A percentile compares a stretch with the other conserved stretches of the same genome.
Evolutionary conservation across 2,329 filamentous ascomycete species (phyloP).

Genomic region (Cercospora sesami): DNA sequence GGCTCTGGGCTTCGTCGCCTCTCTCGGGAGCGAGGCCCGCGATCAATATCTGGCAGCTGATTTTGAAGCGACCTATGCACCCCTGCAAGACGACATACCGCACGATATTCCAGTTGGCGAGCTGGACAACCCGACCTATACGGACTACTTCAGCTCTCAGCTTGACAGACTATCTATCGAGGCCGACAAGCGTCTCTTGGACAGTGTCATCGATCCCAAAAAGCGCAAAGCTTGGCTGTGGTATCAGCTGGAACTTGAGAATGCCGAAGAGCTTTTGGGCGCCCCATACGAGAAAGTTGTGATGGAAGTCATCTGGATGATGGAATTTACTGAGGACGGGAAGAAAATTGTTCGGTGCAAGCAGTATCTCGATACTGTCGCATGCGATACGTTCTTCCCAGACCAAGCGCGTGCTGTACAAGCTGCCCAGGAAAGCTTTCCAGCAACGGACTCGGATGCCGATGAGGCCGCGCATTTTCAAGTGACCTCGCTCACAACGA

Average conservation of each 20-base stretch:
- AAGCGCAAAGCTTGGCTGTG: conserved; percentile 14
- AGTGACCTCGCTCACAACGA: neutral
- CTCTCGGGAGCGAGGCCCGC: neutral
- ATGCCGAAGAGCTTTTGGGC: neutral
- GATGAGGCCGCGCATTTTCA: neutral
- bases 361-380: conserved; percentile 13
- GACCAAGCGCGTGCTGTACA: neutral
- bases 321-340: conserved; percentile 8
- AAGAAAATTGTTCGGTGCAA: conserved; percentile 4
- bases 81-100: conserved; percentile 7
- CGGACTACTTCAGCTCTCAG: conserved; percentile 6
- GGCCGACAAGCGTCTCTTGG: conserved; percentile 9
- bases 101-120: neutral
- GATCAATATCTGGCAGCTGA: neutral
- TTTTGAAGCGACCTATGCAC: conserved; percentile 3
- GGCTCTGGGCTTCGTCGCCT: conserved; percentile 4
- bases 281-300: conserved; percentile 12
- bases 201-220: conserved; percentile 8
- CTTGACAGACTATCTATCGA: conserved; percentile 5
- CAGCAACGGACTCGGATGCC: neutral
- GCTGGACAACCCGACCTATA: conserved; percentile 9
- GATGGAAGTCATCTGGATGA: conserved; percentile 13
- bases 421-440: neutral
- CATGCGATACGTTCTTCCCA: conserved; percentile 10
- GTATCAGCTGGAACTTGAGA: conserved; percentile 9